phyloP scores from a whole-genome alignment of 257 asterid genomes.

The Gentiana macrophylla region DNA sequence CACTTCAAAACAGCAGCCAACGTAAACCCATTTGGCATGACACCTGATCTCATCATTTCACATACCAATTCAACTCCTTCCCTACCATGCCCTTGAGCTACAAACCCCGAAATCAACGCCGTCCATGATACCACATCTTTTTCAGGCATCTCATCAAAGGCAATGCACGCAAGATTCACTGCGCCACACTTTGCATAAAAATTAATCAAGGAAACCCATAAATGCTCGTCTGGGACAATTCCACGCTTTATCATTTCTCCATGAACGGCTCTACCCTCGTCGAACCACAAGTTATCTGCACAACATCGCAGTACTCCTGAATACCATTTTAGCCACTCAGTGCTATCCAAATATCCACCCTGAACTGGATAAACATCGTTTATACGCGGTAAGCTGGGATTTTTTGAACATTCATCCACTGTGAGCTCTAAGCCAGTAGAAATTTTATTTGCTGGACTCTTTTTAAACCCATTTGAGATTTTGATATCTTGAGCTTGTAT shows the following conservation, averaged over 20 bases:
- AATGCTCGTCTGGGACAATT: slow-evolving; percentile 47
- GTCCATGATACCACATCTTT: slow-evolving; percentile 80
- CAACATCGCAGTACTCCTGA: slow-evolving; percentile 46
- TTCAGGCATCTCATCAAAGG: slow-evolving; percentile 42
- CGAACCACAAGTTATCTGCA: slow-evolving; percentile 26
- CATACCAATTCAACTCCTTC: slow-evolving; percentile 45
- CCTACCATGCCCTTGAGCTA: slow-evolving; percentile 50
- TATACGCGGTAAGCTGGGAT: slow-evolving; percentile 6
- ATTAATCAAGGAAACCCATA: slow-evolving; percentile 66
- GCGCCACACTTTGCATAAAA: slow-evolving; percentile 65
- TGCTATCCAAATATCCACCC: slow-evolving; percentile 9
- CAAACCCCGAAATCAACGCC: slow-evolving; percentile 67
- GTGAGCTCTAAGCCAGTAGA: slow-evolving; percentile 18
- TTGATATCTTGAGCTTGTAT: slow-evolving; percentile 11
- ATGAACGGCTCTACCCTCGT: slow-evolving; percentile 56
- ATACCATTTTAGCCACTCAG: slow-evolving; percentile 37
- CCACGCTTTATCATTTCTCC: slow-evolving; percentile 43
- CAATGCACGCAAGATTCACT: slow-evolving; percentile 24
- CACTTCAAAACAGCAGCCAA: slow-evolving; percentile 66
- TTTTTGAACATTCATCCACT: slow-evolving; percentile 13
- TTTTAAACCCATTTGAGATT: slow-evolving; percentile 3
- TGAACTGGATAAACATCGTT: slow-evolving; percentile 7
- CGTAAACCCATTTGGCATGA: slow-evolving; percentile 70
- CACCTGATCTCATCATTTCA: slow-evolving; percentile 53
- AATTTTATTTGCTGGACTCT: slow-evolving; percentile 2